Base-by-base conservation (phyloP, 2,329 filamentous ascomycete genomes). In the Boeremia exigua region DNA sequence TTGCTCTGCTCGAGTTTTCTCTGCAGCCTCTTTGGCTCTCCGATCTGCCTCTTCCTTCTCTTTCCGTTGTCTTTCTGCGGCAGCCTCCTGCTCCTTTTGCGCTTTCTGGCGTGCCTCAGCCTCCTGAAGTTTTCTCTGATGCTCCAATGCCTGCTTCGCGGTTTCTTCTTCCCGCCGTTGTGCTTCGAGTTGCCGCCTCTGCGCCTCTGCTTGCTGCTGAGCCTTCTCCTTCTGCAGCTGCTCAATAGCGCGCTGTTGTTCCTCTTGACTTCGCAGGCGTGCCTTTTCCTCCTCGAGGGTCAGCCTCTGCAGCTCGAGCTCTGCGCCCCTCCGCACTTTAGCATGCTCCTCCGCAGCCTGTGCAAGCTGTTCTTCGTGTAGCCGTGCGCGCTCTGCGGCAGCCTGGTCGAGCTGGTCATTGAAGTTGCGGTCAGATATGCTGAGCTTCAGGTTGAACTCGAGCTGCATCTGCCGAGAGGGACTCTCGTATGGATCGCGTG, bases 281-380 rank as follows among this genome's bases (percentile, higher is more conserved):
- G 74, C 66, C 25, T 70, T 67, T 57, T 78, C 71, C 34, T 77
- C 66, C 69, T 82, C 75, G 7, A 80, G 60, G 17, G 77, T 70
- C 54, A 84, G 74, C n/a, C 78, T 76, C 36, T 82, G 75, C n/a
- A 84, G 65, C 15, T 80, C 82, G 17, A 80, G 77, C 65, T 85
- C 80, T 3, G 85, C 85, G 45, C 81, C 79, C 48, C 80, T 75
- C 40, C 81, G 81, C 10, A 94, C 83, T 27, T 84, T 81, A 33
- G 89, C 84, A 71, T 92, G 90, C 67, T 88, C 84, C 12, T 81
- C 80, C 44, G 85, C 85, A 4, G 88, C 88, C 42, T 84, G 83
- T 40, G 84, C 84, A 14, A 94, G 82, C 12, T 88, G 88, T 63
- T 86, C 83, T 54, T 83, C 81, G 69, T 91, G 88, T 51, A 80